A percentile compares a stretch with the other conserved stretches of the same genome.
These are phyloP conservation scores for Pulveroboletus sp. DNA, from an alignment of 768 basidiomycete genomes.

Conservation along the genomic window DNA sequence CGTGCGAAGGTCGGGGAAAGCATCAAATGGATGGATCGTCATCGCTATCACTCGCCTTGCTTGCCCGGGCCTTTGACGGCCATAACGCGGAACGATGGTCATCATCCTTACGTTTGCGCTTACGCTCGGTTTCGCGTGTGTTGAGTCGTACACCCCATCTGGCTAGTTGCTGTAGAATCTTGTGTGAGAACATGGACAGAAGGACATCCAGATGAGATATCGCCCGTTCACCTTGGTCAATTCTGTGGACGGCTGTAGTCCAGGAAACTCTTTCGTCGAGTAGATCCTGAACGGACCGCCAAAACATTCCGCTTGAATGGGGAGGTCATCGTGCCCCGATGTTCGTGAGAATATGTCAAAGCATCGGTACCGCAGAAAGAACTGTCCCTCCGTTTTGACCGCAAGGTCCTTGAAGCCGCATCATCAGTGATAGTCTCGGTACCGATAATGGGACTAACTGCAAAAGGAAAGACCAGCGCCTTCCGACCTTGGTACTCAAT, in stretches of 20 bases:
- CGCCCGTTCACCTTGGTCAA: conserved; percentile 55
- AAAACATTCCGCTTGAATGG: conserved; percentile 60
- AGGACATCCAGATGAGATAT: neutral
- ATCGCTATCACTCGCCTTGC: conserved; percentile 25
- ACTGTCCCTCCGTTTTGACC: conserved; percentile 61
- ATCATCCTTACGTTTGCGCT: conserved; percentile 31
- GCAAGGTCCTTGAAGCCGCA: conserved; percentile 52
- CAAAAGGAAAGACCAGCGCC: conserved; percentile 59
- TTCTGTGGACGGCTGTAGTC: conserved; percentile 62
- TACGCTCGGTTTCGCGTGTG: conserved; percentile 36
- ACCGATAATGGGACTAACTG: conserved; percentile 36
- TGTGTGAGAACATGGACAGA: neutral
- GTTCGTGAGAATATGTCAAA: conserved; percentile 54
- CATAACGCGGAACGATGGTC: conserved; percentile 6
- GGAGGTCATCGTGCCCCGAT: conserved; percentile 29
- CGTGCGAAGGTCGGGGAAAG: neutral
- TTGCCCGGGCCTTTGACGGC: neutral
- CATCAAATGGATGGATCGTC: conserved; percentile 11
- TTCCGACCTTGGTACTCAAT: conserved; percentile 53
- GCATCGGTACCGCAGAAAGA: conserved; percentile 66
- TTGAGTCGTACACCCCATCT: conserved; percentile 34
- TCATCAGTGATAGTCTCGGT: neutral
- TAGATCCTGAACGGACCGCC: conserved; percentile 67
- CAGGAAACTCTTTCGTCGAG: conserved; percentile 73
- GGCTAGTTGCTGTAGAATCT: conserved; percentile 29